These are phyloP conservation scores for Naganishia sp. DNA, from an alignment of 1,284 basidiomycete species.

Conservation along the genomic window DNA sequence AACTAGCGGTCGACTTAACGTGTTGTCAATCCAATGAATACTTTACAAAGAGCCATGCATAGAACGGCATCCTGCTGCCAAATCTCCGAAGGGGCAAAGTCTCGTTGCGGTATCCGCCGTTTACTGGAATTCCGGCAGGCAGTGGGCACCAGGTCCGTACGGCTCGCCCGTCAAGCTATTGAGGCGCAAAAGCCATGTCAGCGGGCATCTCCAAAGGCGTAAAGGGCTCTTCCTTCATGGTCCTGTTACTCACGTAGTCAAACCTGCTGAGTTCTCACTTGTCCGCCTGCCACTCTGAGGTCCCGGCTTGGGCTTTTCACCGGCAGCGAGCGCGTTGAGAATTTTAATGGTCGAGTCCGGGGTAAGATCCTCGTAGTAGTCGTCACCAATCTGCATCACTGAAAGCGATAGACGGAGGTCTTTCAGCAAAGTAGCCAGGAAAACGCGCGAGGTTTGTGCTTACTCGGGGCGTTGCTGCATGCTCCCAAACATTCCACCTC, in stretches of 20 bases:
- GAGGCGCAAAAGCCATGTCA: not conserved
- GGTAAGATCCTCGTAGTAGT: conserved; percentile 99
- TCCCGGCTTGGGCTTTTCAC: conserved; percentile 84
- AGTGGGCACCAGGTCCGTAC: conserved; percentile 89
- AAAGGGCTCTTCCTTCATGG: not conserved
- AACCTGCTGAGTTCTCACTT: conserved; percentile 84
- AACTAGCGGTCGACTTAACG: no score
- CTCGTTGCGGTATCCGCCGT: not conserved
- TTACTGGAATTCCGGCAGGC: conserved; percentile 72
- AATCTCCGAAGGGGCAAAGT: no score
- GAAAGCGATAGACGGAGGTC: not conserved
- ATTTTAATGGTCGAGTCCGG: conserved; percentile 84
- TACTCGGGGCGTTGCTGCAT: conserved; percentile 94
- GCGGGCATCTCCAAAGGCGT: not conserved
- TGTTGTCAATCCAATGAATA: no score
- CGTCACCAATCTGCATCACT: conserved; percentile 92
- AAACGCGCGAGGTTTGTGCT: conserved; percentile 33
- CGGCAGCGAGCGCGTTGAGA: conserved; percentile 79
- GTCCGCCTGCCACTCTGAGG: conserved; percentile 85
- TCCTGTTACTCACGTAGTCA: conserved; percentile 62
- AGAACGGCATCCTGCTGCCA: no score
- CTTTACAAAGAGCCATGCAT: no score
- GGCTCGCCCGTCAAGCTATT: conserved; percentile 61
- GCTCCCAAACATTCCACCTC: conserved; percentile 99
- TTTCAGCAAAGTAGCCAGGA: not conserved